Base-by-base conservation (phyloP, 176 grass and related monocot species). In the Olyra latifolia region DNA sequence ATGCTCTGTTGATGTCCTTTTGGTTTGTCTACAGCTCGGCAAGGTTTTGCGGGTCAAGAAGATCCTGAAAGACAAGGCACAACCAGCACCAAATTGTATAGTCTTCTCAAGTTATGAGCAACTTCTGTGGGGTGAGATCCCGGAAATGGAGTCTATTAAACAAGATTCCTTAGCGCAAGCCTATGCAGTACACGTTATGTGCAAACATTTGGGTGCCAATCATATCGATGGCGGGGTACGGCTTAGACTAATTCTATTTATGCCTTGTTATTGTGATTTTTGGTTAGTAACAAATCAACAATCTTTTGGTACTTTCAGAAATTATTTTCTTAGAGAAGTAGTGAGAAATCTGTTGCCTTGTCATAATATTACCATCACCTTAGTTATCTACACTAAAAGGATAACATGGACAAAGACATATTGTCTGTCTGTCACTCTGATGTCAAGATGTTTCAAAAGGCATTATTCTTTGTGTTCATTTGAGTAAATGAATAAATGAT, bases 41-140 rank as follows among this genome's bases (percentile, higher is more conserved):
- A 98, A 98, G 83, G 92, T 98, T 45, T 79, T 95, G 64, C 86
- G 92, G 9, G 65, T 94, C 47, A 89, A 93, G 70, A 98, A 98
- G 80, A 22, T 86, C 46, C 41, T 78, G 54, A 98, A 76, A 30
- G 84, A 87, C 62, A 71, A 78, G 86, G 82, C 72, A 1, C 40
- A 86, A 60, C 77, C 71, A 44, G 23, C 63, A 61, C 77, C 29
- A 71, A 84, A 32, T 77, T 87, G 83, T 82, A 76, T 43, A 38
- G 43, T 67, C 40, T 84, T 98, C 85, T 98, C 90, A 48, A 91
- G 68, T 80, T 79, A 89, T 59, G 95, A 98, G 75, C 75, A 87
- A 62, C 85, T 92, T 44, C 14, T 98, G 35, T 98, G 92, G 95
- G 81, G 83, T 14, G 69, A 89, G 62, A 77, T 93, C 29, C 62